These are phyloP conservation scores for Boletus reticuloceps DNA, from an alignment of 768 basidiomycete genomes.

Conservation along the genomic window DNA sequence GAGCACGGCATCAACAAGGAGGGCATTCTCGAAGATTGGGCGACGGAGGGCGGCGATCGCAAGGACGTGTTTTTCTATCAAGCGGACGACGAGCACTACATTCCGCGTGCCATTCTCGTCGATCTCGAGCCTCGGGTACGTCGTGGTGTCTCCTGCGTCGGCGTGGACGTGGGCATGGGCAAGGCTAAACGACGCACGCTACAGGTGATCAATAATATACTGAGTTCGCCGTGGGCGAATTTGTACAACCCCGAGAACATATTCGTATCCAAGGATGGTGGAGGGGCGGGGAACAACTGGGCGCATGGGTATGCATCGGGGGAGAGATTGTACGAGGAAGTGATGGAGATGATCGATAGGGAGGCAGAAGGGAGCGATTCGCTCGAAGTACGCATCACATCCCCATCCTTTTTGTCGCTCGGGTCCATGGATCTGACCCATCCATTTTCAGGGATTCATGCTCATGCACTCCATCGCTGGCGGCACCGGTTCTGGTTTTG, in stretches of 20 bases:
- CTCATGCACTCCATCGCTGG: slow-evolving; percentile 98
- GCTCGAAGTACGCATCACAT: slow-evolving; percentile 66
- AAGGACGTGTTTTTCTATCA: slow-evolving; percentile 99
- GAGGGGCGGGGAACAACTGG: slow-evolving; percentile 99
- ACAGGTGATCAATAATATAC: slow-evolving; percentile 95
- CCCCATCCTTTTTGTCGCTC: neutral
- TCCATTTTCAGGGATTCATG: slow-evolving; percentile 83
- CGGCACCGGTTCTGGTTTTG: slow-evolving; percentile 96
- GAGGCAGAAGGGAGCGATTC: slow-evolving; percentile 98
- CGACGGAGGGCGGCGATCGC: slow-evolving; percentile 90
- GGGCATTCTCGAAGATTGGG: slow-evolving; percentile 96
- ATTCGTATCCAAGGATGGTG: slow-evolving; percentile 92
- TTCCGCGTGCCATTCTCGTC: slow-evolving; percentile 93
- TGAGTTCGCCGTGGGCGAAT: slow-evolving; percentile 76
- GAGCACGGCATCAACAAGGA: slow-evolving; percentile 98
- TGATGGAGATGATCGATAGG: slow-evolving; percentile 98
- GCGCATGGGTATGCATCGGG: slow-evolving; percentile 92
- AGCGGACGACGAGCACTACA: slow-evolving; percentile 99
- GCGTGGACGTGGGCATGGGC: neutral
- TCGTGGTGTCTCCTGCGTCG: neutral
- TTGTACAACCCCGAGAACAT: slow-evolving; percentile 99
- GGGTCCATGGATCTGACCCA: neutral
- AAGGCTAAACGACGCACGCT: neutral
- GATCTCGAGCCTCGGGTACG: slow-evolving; percentile 94
- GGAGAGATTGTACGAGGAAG: slow-evolving; percentile 89